phyloP scores from a whole-genome alignment of 805 yeast species.

The Isabelozyma rhagii region DNA sequence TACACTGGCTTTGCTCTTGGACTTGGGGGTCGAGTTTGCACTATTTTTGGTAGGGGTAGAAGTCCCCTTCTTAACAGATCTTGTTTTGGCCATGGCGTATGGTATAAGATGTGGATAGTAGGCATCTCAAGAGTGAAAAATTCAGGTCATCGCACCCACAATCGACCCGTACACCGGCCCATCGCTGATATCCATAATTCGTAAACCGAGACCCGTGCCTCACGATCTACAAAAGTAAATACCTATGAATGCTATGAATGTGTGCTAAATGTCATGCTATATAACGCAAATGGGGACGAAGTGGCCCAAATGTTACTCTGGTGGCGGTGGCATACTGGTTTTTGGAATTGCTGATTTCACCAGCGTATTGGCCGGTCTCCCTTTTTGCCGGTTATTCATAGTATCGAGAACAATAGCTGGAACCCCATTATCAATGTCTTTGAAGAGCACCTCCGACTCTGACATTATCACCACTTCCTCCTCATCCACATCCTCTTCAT shows the following conservation, averaged over 20 bases:
- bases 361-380: constrained; percentile 7
- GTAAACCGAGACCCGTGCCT: neutral
- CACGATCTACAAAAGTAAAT: neutral
- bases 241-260: neutral
- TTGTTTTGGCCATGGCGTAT: constrained; percentile 27
- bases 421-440: constrained; percentile 33
- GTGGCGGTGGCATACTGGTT: constrained; percentile 34
- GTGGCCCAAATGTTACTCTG: neutral
- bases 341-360: constrained; percentile 15
- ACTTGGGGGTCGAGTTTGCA: neutral
- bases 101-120: neutral
- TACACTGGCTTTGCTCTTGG: neutral
- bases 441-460: constrained; percentile 35
- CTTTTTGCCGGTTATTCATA: constrained; percentile 15
- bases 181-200: neutral
- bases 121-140: neutral
- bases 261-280: too few species aligned
- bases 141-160: neutral
- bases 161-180: neutral
- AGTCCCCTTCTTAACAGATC: constrained; percentile 24
- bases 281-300: too few species aligned
- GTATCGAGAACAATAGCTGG: constrained; percentile 41
- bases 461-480: neutral
- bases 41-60: constrained; percentile 14
- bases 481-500: constrained; percentile 2